Conservation (phyloP, 2,329 filamentous ascomycete species). For the Phoma sp. region DNA sequence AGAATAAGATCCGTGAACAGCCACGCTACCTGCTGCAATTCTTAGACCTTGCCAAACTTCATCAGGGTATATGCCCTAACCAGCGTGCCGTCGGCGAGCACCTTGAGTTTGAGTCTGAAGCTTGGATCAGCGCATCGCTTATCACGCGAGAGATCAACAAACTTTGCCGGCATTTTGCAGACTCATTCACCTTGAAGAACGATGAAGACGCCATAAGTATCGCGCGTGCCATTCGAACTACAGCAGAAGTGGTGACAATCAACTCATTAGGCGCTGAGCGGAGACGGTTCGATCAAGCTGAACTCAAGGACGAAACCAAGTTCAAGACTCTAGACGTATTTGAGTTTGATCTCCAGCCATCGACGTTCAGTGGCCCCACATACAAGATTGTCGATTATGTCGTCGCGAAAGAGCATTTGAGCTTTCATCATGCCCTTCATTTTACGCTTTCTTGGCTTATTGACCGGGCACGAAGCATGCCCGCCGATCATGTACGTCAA, state of each 20-base stretch:
- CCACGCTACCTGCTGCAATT: constrained; percentile 92
- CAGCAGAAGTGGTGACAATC: constrained; percentile 82
- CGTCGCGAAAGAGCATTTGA: constrained; percentile 88
- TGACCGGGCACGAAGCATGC: constrained; percentile 82
- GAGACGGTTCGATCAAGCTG: constrained; percentile 80
- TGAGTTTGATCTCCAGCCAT: constrained; percentile 69
- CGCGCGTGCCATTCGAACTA: constrained; percentile 72
- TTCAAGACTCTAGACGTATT: constrained; percentile 82
- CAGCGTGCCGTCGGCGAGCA: constrained; percentile 90
- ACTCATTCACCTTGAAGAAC: constrained; percentile 76
- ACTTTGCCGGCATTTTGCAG: constrained; percentile 84
- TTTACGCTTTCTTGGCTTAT: constrained; percentile 96
- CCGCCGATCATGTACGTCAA: constrained; percentile 67
- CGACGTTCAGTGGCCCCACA: constrained; percentile 50
- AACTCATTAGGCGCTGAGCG: constrained; percentile 91
- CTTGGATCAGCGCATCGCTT: constrained; percentile 95
- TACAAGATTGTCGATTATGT: constrained; percentile 76
- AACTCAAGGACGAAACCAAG: constrained; percentile 83
- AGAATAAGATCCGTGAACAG: constrained; percentile 81
- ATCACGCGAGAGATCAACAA: constrained; percentile 95
- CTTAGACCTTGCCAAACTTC: constrained; percentile 90
- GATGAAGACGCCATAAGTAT: constrained; percentile 70
- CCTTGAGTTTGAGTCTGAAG: constrained; percentile 97
- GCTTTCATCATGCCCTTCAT: constrained; percentile 95
- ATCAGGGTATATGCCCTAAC: constrained; percentile 97